Evolutionary conservation across 2,329 filamentous ascomycete species (phyloP).

Genomic region (Lecanicillium sp.): DNA sequence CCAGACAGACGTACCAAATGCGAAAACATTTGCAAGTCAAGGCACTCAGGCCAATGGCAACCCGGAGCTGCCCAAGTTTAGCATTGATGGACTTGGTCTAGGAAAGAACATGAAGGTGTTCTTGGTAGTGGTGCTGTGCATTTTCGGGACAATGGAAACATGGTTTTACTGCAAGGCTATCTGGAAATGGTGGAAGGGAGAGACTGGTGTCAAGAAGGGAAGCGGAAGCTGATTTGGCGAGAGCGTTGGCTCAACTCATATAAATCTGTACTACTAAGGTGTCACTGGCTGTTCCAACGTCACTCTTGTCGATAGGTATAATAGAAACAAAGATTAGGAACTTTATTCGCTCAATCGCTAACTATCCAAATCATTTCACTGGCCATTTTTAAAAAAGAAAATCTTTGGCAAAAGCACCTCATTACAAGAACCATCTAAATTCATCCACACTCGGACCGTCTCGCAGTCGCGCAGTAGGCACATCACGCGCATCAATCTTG

Average conservation of each 20-base stretch:
- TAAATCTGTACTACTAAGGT: too few relatives aligned
- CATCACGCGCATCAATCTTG: slow-evolving; percentile 33
- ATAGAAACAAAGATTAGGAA: neutral
- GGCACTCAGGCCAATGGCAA: slow-evolving; percentile 5
- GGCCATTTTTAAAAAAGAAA: too few relatives aligned
- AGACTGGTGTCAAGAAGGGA: neutral
- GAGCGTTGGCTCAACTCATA: neutral
- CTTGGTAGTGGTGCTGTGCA: slow-evolving; percentile 16
- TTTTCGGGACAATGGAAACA: slow-evolving; percentile 24
- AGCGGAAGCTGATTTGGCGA: neutral
- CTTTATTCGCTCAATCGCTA: neutral
- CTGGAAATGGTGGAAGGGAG: slow-evolving; percentile 19
- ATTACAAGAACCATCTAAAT: slow-evolving; percentile 42
- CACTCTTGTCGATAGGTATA: too few relatives aligned
- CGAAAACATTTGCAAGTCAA: too few relatives aligned
- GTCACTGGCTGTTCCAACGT: too few relatives aligned
- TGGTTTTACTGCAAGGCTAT: slow-evolving; percentile 23
- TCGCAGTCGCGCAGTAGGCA: slow-evolving; percentile 39
- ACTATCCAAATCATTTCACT: neutral
- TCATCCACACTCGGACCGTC: slow-evolving; percentile 38
- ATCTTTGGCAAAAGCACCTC: too few relatives aligned
- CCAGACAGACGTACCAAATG: too few relatives aligned
- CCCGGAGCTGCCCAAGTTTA: slow-evolving; percentile 16
- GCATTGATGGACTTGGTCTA: slow-evolving; percentile 18
- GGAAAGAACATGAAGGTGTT: slow-evolving; percentile 19